Percentiles rank a stretch among this genome's conserved stretches.
Evolutionary conservation across 73 alveolate genomes (phyloP).

Genomic region (Halteria grandinella): DNA sequence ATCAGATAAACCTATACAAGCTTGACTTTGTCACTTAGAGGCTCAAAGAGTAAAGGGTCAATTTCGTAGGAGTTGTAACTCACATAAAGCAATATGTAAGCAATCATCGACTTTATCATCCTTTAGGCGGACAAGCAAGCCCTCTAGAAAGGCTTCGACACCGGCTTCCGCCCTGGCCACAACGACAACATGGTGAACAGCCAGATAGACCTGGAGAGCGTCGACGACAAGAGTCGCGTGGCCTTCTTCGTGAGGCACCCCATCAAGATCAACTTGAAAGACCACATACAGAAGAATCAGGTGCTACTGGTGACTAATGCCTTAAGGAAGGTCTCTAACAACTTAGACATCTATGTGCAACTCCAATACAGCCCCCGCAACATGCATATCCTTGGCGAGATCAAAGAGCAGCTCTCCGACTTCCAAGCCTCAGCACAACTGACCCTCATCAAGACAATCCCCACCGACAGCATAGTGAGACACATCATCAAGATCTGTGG

Average conservation of each 20-base stretch:
- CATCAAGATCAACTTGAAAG: conserved; percentile 28
- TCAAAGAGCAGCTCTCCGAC: conserved; percentile 14
- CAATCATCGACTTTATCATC: not conserved
- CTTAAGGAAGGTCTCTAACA: conserved; percentile 53
- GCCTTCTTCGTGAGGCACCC: conserved; percentile 48
- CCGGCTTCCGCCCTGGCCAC: not conserved
- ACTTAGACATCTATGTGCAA: conserved; percentile 56
- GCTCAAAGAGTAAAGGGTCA: conserved; percentile 36
- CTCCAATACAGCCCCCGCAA: conserved; percentile 23
- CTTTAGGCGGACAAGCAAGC: conserved; percentile 33
- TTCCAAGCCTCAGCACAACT: conserved; percentile 4
- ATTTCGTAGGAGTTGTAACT: conserved; percentile 41
- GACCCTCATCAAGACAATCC: conserved; percentile 36
- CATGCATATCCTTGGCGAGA: conserved; percentile 19
- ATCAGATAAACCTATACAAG: conserved; percentile 25
- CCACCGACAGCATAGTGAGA: conserved; percentile 35
- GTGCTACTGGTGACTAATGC: conserved; percentile 47
- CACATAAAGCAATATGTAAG: conserved; percentile 49
- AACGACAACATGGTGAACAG: not conserved
- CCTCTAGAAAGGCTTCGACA: not conserved
- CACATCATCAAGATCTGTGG: conserved; percentile 54
- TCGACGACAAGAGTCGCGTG: conserved; percentile 49
- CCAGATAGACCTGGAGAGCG: conserved; percentile 43
- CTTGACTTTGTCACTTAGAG: conserved; percentile 30
- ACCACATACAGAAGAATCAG: conserved; percentile 4